Evolutionary conservation across 768 basidiomycete species (phyloP).

Genomic region (Crepidotus variabilis): DNA sequence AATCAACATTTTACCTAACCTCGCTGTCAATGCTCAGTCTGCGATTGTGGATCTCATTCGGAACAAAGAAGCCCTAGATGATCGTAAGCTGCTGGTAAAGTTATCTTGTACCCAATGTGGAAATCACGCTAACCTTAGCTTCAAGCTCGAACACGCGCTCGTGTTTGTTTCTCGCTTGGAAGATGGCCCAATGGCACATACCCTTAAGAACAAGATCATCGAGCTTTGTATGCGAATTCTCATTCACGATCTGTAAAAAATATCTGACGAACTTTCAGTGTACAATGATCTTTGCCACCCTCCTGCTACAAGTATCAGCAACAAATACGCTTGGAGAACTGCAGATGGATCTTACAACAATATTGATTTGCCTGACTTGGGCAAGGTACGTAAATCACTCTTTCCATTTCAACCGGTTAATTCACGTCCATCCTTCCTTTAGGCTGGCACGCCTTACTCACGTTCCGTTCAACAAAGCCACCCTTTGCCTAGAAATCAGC

Average conservation of each 20-base stretch:
- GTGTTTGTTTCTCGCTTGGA: slow-evolving; percentile 59
- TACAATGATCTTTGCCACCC: slow-evolving; percentile 84
- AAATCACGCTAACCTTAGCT: not conserved
- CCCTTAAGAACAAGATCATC: slow-evolving; percentile 44
- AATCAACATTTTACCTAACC: not conserved
- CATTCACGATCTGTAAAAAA: not conserved
- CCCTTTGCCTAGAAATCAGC: slow-evolving; percentile 59
- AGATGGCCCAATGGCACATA: slow-evolving; percentile 34
- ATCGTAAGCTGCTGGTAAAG: slow-evolving; percentile 70
- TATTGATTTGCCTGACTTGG: slow-evolving; percentile 61
- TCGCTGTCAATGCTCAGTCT: slow-evolving; percentile 32
- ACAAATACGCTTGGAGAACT: slow-evolving; percentile 59
- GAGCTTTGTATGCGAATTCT: slow-evolving; percentile 46
- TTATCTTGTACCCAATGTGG: slow-evolving; percentile 1
- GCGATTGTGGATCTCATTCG: slow-evolving; percentile 58
- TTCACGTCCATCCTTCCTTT: slow-evolving; percentile 1
- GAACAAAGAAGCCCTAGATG: slow-evolving; percentile 64
- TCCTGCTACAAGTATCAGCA: slow-evolving; percentile 62
- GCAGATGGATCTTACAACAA: slow-evolving; percentile 84
- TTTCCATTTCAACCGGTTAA: not conserved
- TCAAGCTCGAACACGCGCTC: slow-evolving; percentile 69
- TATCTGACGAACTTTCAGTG: slow-evolving; percentile 35
- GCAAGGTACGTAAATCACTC: slow-evolving; percentile 37
- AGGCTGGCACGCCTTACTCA: slow-evolving; percentile 75
- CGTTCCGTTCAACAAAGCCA: slow-evolving; percentile 73